phyloP scores from a whole-genome alignment of 2,329 filamentous ascomycete genomes.

The Pseudopithomyces maydicus region DNA sequence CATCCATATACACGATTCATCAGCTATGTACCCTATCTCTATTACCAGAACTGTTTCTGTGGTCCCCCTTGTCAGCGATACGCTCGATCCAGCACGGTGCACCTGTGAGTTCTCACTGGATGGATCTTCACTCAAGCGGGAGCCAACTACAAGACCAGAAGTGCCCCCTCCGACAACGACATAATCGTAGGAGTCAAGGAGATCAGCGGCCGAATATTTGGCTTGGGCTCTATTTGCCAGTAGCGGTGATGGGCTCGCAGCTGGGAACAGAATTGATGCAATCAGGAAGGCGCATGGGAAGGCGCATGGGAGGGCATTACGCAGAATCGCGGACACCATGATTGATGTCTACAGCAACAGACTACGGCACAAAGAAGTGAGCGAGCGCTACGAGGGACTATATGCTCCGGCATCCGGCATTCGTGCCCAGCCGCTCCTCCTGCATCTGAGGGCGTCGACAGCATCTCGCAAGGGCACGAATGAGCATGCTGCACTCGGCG shows the following conservation, averaged over 20 bases:
- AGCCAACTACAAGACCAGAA: slow-evolving; percentile 17
- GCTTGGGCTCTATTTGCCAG: not conserved
- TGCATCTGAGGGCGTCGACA: not conserved
- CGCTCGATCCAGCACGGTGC: not conserved
- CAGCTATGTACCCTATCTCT: slow-evolving; percentile 12
- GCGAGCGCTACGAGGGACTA: not conserved
- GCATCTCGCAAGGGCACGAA: not conserved
- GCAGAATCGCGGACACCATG: not conserved
- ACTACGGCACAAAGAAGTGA: not conserved
- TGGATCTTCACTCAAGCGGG: slow-evolving; percentile 13
- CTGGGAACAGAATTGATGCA: not conserved
- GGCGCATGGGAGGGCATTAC: not conserved
- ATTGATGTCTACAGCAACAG: not conserved
- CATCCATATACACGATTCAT: slow-evolving; percentile 10
- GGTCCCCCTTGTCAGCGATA: not conserved
- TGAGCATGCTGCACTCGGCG: not conserved
- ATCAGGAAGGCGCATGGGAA: not conserved
- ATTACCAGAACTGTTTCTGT: slow-evolving; percentile 13
- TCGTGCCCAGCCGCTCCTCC: not conserved
- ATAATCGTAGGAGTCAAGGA: slow-evolving; percentile 17
- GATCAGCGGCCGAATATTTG: not conserved
- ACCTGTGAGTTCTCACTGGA: not conserved
- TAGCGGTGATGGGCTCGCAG: not conserved
- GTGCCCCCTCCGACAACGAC: slow-evolving; percentile 21
- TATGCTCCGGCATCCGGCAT: not conserved